These are phyloP conservation scores for Stephania yunnanensis DNA, from an alignment of 164 flowering plant species.

Conservation along the genomic window DNA sequence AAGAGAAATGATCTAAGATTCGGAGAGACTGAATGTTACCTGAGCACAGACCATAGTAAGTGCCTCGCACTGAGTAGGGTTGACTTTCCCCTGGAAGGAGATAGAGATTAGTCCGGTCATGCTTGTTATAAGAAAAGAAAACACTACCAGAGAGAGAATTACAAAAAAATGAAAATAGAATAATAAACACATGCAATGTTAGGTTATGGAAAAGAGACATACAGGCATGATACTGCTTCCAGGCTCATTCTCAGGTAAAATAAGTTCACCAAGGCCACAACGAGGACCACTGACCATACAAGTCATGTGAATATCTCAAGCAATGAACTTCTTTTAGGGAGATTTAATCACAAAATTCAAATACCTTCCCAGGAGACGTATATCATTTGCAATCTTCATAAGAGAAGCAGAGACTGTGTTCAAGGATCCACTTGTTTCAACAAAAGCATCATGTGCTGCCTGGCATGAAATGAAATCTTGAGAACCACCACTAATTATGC, in stretches of 20 bases:
- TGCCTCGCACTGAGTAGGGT: conserved; percentile 99
- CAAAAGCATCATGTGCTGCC: conserved; percentile 99
- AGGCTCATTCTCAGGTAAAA: conserved; percentile 98
- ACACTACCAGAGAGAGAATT: background rate
- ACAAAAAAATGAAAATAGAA: background rate
- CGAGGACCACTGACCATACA: conserved; percentile 81
- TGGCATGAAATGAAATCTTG: conserved; percentile 21
- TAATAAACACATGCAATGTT: background rate
- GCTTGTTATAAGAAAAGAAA: background rate
- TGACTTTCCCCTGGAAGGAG: conserved; percentile 85
- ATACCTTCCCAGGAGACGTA: conserved; percentile 89
- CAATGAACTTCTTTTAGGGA: background rate
- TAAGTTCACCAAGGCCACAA: conserved; percentile 97
- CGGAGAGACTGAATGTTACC: conserved; percentile 37
- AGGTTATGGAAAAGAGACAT: conserved; percentile 21
- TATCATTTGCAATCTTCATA: conserved; percentile 94
- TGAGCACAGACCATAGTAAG: conserved; percentile 98
- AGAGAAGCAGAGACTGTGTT: conserved; percentile 87
- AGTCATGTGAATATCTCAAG: conserved; percentile 7
- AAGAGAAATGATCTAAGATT: background rate
- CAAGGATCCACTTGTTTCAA: conserved; percentile 92
- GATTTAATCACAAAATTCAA: background rate
- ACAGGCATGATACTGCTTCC: conserved; percentile 99
- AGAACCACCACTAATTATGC: background rate
- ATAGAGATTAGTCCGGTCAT: conserved; percentile 1